Evolutionary conservation across 2,329 filamentous ascomycete species (phyloP).

Genomic region (Chalara sp.): DNA sequence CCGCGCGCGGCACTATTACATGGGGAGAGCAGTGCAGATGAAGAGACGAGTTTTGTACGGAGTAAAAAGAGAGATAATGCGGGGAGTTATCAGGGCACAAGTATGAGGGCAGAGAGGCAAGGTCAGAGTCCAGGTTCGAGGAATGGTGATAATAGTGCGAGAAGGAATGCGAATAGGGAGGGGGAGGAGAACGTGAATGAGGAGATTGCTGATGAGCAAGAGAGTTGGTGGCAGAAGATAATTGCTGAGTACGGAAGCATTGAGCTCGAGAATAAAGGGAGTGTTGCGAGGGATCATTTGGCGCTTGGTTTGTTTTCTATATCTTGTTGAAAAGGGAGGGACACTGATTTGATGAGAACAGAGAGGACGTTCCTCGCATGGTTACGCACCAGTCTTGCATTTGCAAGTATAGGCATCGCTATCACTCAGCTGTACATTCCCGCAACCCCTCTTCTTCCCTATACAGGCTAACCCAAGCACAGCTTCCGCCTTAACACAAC

Average conservation of each 20-base stretch:
- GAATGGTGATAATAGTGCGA: too few species aligned
- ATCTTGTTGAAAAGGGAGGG: neutral
- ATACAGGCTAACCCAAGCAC: neutral
- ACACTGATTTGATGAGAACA: conserved; percentile 28
- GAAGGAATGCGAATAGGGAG: too few species aligned
- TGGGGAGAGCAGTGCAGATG: conserved; percentile 25
- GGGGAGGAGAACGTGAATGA: conserved; percentile 3
- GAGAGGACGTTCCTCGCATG: conserved; percentile 82
- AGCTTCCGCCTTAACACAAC: conserved; percentile 70
- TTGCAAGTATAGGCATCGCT: conserved; percentile 76
- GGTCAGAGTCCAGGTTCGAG: neutral
- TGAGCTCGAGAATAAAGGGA: conserved; percentile 80
- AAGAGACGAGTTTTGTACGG: conserved; percentile 33
- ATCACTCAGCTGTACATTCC: conserved; percentile 59
- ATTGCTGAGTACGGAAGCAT: conserved; percentile 43
- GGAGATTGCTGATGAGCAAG: conserved; percentile 20
- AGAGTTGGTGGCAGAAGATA: conserved; percentile 46
- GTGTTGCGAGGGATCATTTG: conserved; percentile 75
- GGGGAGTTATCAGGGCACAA: conserved; percentile 19
- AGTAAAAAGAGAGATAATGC: conserved; percentile 10
- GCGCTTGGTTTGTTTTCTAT: conserved; percentile 53
- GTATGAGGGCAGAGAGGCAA: conserved; percentile 2
- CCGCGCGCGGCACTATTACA: neutral
- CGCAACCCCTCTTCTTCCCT: neutral
- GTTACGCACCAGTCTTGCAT: conserved; percentile 75